Percentiles rank a stretch among this genome's conserved stretches.
phyloP scores from a whole-genome alignment of 129 eudicot genomes.

The Arctium minus region DNA sequence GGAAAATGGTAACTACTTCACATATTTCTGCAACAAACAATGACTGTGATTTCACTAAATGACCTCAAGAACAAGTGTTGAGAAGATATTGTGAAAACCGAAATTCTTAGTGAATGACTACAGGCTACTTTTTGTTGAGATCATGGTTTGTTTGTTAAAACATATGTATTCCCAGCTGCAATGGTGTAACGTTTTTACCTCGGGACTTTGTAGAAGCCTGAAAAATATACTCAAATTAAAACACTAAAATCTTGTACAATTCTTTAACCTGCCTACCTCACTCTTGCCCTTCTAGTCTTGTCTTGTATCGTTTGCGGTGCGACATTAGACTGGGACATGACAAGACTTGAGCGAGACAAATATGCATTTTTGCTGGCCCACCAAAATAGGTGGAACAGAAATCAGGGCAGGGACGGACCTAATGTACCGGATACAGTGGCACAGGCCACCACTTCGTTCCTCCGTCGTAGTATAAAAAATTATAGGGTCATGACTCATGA shows the following conservation, averaged over 20 bases:
- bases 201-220: not conserved
- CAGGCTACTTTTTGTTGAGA: not conserved
- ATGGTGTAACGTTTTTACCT: not conserved
- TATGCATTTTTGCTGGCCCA: not conserved
- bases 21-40: not conserved
- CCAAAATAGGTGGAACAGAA: not conserved
- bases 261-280: no score
- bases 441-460: no score
- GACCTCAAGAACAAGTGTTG: not conserved
- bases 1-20: not conserved
- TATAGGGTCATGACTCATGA: no score
- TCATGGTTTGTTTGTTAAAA: not conserved
- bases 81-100: not conserved
- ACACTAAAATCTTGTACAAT: no score
- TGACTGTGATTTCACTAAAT: not conserved
- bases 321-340: not conserved
- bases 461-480: no score
- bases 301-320: not conserved
- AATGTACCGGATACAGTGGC: no score
- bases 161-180: no score
- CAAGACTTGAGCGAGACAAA: not conserved
- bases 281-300: no score
- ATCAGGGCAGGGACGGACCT: not conserved
- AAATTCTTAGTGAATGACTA: not conserved
- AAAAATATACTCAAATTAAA: no score